Evolutionary conservation across 2,329 filamentous ascomycete genomes (phyloP), one percentile per base, ranked within the genome.

Genomic region (Triangularia setosa): DNA sequence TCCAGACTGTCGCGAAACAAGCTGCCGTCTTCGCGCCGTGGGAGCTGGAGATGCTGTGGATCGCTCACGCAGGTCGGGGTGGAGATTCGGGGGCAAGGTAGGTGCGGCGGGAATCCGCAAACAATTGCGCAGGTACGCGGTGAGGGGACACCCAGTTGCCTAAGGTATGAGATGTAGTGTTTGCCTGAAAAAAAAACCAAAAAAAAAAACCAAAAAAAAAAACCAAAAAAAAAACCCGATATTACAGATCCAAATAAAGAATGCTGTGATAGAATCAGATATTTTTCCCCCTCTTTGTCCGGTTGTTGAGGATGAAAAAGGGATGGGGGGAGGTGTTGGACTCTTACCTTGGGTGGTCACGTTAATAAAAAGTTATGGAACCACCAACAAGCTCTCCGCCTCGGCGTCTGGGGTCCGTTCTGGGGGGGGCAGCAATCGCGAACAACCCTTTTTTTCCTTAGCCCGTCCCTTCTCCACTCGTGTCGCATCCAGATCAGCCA

Each of bases 331-430:
- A 33, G 35, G 28, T 21, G 23, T 59, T 33, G 21, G 30, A 44
- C 55, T 28, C 12, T 28, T 27, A 33, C 28, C 25, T 60, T 44
- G 40, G 23, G 33, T 28, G 58, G 58, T 40, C 58, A 60, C 33
- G 58, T 60, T 60, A 60, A 53, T 60, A 60, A 60, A 60, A 60
- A 60, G 40, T 52, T 60, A 52, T 28, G 35, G 58, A 28, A 55
- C 52, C 52, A 25, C 24, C 52, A 55, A n/a, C n/a, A 53, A 27
- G 23, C 23, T 25, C 58, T 53, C 35, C 18, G 58, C 53, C 58
- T 60, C 58, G 58, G 58, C 58, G 33, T 53, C 58, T 60, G 40
- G 58, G 58, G 58, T 60, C 58, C 28, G 40, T 60, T 27, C 58
- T 53, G 23, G 35, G 40, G 30, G 52, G 33, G 52, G 23, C 21